A percentile compares a stretch with the other conserved stretches of the same genome.
These are phyloP conservation scores for Fusarium torulosum DNA, from an alignment of 2,329 filamentous ascomycete genomes.

Conservation along the genomic window DNA sequence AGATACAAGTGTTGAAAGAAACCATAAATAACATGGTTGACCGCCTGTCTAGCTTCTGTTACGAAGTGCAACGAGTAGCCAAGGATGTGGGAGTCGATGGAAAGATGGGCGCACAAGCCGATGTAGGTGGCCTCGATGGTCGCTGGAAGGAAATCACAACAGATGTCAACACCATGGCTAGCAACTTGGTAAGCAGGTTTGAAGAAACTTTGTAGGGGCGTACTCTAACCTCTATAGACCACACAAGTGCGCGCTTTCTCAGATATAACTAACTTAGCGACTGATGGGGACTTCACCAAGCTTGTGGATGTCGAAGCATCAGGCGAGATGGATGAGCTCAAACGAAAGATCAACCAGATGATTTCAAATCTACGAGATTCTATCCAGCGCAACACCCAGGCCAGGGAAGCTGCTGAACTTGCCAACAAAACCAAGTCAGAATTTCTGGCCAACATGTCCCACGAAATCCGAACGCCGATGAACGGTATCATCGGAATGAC, in stretches of 20 bases:
- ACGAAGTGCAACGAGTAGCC: constrained; percentile 94
- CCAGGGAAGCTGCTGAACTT: constrained; percentile 93
- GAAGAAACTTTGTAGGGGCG: neutral
- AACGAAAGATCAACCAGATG: constrained; percentile 99
- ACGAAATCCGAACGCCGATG: constrained; percentile 97
- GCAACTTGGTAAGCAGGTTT: constrained; percentile 65
- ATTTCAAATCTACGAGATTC: constrained; percentile 94
- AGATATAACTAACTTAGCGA: constrained; percentile 97
- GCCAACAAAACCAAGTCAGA: constrained; percentile 99
- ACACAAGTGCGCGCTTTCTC: constrained; percentile 98
- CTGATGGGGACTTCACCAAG: constrained; percentile 96
- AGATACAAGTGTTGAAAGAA: constrained; percentile 92
- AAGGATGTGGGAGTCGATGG: constrained; percentile 97
- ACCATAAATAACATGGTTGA: constrained; percentile 99
- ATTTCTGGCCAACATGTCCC: constrained; percentile 98
- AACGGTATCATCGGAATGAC: constrained; percentile 99
- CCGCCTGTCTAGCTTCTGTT: constrained; percentile 93
- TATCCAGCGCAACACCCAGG: constrained; percentile 96
- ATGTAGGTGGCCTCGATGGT: constrained; percentile 91
- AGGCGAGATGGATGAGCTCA: constrained; percentile 98
- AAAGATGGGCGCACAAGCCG: constrained; percentile 98
- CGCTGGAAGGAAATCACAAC: constrained; percentile 99
- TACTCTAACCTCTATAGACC: constrained; percentile 68
- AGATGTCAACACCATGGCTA: constrained; percentile 93
- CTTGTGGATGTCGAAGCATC: constrained; percentile 97